phyloP scores from a whole-genome alignment of 2,329 filamentous ascomycete genomes.

The Epichloe brachyelytri region DNA sequence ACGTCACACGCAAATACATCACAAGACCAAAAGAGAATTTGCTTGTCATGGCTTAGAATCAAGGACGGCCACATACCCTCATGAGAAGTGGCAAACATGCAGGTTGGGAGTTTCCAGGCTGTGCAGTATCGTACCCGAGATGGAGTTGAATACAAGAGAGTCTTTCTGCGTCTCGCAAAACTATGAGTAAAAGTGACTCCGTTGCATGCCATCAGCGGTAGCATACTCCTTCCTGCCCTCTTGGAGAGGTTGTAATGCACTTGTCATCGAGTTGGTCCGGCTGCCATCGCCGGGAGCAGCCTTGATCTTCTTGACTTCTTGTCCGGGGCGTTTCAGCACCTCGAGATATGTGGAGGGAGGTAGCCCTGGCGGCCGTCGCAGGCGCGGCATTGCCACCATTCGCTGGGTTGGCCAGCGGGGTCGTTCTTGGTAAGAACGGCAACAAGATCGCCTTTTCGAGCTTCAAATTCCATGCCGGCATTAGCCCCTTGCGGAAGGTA shows the following conservation, averaged over 20 bases:
- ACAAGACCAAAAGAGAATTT: no score
- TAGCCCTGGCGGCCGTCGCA: conserved; percentile 86
- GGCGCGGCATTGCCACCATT: conserved; percentile 95
- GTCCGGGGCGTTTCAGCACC: conserved; percentile 44
- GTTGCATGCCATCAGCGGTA: conserved; percentile 42
- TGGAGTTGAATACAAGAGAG: no score
- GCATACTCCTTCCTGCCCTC: conserved; percentile 39
- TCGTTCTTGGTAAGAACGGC: conserved; percentile 88
- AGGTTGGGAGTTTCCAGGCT: no score
- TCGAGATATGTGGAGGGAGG: conserved; percentile 80
- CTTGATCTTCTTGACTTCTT: conserved; percentile 39
- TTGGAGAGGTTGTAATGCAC: conserved; percentile 22
- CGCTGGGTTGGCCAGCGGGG: conserved; percentile 78
- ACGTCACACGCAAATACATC: no score
- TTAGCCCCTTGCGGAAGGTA: conserved; percentile 64
- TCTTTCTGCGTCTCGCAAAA: conserved; percentile 5
- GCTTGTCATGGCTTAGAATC: no score
- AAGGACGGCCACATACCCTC: no score
- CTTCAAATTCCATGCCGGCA: conserved; percentile 67
- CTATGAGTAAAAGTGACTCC: conserved; percentile 45
- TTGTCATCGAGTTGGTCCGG: conserved; percentile 38
- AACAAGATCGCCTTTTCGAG: conserved; percentile 90
- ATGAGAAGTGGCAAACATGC: no score
- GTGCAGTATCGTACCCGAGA: no score
- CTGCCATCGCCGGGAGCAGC: conserved; percentile 32